Evolutionary conservation across 169 alveolate genomes (phyloP), one percentile per base, ranked within the genome.

Genomic region (Plasmodium adleri): DNA sequence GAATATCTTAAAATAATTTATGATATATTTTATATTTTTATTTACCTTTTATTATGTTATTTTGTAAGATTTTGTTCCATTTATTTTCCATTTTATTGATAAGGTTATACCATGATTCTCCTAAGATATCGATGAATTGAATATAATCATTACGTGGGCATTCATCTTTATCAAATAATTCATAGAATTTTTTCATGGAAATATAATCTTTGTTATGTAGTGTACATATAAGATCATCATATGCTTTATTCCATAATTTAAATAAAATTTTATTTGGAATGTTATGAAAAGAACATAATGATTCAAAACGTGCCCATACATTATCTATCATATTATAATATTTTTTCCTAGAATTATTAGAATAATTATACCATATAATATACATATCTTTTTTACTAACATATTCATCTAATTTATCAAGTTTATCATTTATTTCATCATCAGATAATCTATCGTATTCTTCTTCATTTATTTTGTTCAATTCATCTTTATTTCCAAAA

Each of bases 281-380:
- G 58, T 72, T 72, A 72, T 12, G 70, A 45, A 17, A 45, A 12
- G 70, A 72, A 26, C 60, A 66, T 15, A 22, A 72, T 5, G 20
- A n/a, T 56, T n/a, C 54, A 52, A 62, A 45, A n/a, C 58, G 5
- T 22, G 45, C n/a, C 72, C 86, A 56, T 56, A 72, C 9, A 4
- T 28, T 13, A 2, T 54, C 45, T 32, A 72, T 54, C 86, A 72
- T 72, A 28, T 17, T 52, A 54, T 72, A 54, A 43, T 54, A 72
- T 6, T 24, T 72, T 26, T 32, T 58, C 6, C 52, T 32, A 56
- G 0, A 39, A 22, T 12, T 8, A 72, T 56, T 72, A 56, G 52
- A 56, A 15, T 26, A 17, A 60, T 72, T 72, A 72, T 24, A 72
- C 86, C 86, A 72, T n/a, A 72, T 49, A 20, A 45, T 20, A n/a